Conservation (phyloP, 345 rosid species). For the Pistacia atlantica region DNA sequence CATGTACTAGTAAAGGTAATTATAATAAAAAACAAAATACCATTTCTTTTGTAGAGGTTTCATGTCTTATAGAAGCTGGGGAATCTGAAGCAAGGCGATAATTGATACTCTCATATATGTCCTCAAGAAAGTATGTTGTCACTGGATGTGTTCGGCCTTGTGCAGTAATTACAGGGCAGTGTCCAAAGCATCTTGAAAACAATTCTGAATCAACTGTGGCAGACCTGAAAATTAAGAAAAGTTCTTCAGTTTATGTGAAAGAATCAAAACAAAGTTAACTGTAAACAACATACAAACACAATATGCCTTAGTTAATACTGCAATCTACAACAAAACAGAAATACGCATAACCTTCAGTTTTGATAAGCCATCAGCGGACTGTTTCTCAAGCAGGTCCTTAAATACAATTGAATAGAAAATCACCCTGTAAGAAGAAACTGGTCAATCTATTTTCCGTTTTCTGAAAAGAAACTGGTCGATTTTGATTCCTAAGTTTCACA, state of each 20-base stretch:
- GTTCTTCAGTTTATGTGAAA: slow-evolving; percentile 15
- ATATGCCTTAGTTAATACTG: slow-evolving; percentile 11
- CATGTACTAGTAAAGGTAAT: background rate
- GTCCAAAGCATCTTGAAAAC: slow-evolving; percentile 82
- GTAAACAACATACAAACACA: background rate
- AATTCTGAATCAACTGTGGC: slow-evolving; percentile 91
- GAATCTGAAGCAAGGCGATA: slow-evolving; percentile 87
- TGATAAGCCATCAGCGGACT: slow-evolving; percentile 45
- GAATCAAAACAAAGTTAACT: slow-evolving; percentile 1
- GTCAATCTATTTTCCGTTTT: background rate
- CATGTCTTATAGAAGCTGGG: slow-evolving; percentile 66
- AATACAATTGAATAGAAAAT: slow-evolving; percentile 85
- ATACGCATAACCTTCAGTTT: slow-evolving; percentile 59
- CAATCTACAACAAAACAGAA: slow-evolving; percentile 13
- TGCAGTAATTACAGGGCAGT: slow-evolving; percentile 88
- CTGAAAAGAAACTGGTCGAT: background rate
- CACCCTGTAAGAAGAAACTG: slow-evolving; percentile 55
- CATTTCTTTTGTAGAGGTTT: slow-evolving; percentile 54
- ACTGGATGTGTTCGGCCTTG: slow-evolving; percentile 91
- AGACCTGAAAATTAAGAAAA: slow-evolving; percentile 55
- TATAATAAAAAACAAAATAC: slow-evolving; percentile 35
- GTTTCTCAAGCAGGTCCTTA: slow-evolving; percentile 89
- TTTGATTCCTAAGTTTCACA: background rate
- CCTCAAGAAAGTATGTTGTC: slow-evolving; percentile 78
- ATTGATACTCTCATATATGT: slow-evolving; percentile 66